A percentile compares a stretch with the other conserved stretches of the same genome.
Conservation (phyloP, 2,329 filamentous ascomycete genomes). For the Anthostomella pinea region DNA sequence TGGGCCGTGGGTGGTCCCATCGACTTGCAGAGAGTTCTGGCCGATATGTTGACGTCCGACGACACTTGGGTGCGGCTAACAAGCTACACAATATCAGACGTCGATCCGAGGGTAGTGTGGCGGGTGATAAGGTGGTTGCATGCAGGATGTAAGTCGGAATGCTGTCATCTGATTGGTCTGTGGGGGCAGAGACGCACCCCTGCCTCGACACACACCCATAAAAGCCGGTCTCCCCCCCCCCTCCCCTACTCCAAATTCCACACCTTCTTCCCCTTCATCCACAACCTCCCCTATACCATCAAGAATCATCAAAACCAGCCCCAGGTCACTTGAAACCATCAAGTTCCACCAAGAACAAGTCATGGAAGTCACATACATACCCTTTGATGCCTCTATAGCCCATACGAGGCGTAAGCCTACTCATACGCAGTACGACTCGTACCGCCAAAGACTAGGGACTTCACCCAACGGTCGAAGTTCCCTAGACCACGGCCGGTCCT, state of each 20-base stretch:
- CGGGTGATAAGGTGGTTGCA: slow-evolving; percentile 13
- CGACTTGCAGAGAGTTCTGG: no score
- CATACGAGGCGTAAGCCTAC: slow-evolving; percentile 14
- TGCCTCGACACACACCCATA: slow-evolving; percentile 26
- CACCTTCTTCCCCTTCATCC: slow-evolving; percentile 15
- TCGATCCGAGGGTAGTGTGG: slow-evolving; percentile 13
- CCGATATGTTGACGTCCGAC: no score
- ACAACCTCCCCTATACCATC: slow-evolving; percentile 5
- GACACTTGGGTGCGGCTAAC: no score
- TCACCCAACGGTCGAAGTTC: slow-evolving; percentile 7
- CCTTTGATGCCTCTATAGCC: slow-evolving; percentile 8
- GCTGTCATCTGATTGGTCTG: slow-evolving; percentile 23
- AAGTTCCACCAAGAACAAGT: slow-evolving; percentile 13
- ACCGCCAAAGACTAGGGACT: slow-evolving; percentile 6
- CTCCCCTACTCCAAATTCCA: slow-evolving; percentile 18
- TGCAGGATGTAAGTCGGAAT: slow-evolving; percentile 17
- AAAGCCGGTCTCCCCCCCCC: slow-evolving; percentile 23
- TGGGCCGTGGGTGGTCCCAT: no score
- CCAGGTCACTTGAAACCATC: slow-evolving; percentile 15
- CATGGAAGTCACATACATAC: slow-evolving; percentile 12
- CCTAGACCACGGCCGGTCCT: neutral
- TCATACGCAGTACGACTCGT: slow-evolving; percentile 4
- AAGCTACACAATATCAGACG: slow-evolving; percentile 9
- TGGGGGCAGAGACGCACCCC: slow-evolving; percentile 16
- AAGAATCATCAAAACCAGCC: slow-evolving; percentile 15